phyloP scores from a whole-genome alignment of 148 eudicot genomes.

The Rhododendron kiyosumense region DNA sequence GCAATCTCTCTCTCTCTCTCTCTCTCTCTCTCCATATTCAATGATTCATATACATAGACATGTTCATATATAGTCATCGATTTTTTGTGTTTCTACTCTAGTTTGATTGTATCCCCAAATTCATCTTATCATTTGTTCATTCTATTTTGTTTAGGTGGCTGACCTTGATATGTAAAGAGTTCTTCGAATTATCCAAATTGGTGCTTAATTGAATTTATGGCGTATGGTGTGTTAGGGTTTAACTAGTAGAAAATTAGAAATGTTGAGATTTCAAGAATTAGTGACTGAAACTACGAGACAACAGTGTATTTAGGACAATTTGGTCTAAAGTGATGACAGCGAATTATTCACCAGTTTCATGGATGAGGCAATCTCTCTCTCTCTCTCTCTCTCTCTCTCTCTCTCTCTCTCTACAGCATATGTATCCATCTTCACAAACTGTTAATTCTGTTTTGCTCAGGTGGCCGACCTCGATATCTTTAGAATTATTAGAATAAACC shows the following conservation, averaged over 20 bases:
- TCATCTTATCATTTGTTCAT: neutral
- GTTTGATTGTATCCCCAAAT: neutral
- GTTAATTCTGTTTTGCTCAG: neutral
- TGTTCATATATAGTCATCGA: neutral
- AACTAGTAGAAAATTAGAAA: neutral
- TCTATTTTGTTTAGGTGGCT: neutral
- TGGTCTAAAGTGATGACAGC: neutral
- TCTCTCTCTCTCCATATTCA: neutral
- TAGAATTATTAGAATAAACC: neutral
- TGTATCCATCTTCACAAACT: neutral
- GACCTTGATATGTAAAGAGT: neutral
- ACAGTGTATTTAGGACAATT: neutral
- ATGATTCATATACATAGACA: neutral
- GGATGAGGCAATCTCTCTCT: too few species aligned
- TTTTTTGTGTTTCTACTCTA: neutral
- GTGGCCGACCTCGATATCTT: neutral
- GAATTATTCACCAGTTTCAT: neutral
- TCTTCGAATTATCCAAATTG: neutral
- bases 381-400: too few species aligned
- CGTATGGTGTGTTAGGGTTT: neutral
- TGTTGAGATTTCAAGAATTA: neutral
- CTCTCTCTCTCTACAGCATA: too few species aligned
- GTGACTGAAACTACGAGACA: neutral
- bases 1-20: slow-evolving; percentile 18
- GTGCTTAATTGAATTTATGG: neutral